A percentile compares a stretch with the other conserved stretches of the same genome.
Conservation (phyloP, 2,329 filamentous ascomycete species). For the Colletotrichum viniferum region DNA sequence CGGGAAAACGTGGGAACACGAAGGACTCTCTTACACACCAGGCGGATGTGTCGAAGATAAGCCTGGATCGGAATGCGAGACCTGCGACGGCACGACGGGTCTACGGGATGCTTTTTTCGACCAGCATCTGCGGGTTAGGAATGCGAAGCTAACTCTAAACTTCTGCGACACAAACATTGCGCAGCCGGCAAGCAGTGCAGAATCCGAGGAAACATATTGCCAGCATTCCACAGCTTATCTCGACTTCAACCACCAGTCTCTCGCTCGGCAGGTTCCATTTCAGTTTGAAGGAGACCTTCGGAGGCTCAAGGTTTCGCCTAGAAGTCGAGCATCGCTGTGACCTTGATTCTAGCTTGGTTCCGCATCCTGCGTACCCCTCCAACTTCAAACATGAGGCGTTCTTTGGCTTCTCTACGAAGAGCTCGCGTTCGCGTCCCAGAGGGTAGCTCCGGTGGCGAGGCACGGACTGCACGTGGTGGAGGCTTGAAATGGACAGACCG, state of each 20-base stretch:
- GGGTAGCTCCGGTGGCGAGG: not conserved
- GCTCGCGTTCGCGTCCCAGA: not conserved
- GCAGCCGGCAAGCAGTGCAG: not conserved
- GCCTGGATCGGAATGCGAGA: not conserved
- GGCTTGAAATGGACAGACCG: not conserved
- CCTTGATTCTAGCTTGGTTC: not conserved
- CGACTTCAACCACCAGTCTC: not conserved
- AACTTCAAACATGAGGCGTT: slow-evolving; percentile 13
- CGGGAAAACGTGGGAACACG: not conserved
- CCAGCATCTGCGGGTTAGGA: slow-evolving; percentile 1
- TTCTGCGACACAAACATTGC: not conserved
- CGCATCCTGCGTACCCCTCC: not conserved
- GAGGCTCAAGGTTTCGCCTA: not conserved
- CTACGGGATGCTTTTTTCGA: not conserved
- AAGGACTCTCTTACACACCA: slow-evolving; percentile 1
- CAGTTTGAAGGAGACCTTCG: not conserved
- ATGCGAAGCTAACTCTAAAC: not conserved
- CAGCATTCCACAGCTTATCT: not conserved
- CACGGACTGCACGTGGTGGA: slow-evolving; percentile 17
- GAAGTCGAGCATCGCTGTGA: not conserved
- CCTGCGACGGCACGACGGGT: not conserved
- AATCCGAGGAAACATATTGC: not conserved
- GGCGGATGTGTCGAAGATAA: not conserved
- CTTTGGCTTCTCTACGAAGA: not conserved
- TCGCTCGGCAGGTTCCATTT: not conserved